Percentiles rank a stretch among this genome's conserved stretches.
Conservation (phyloP, 2,329 filamentous ascomycete genomes). For the Paramyrothecium sp. region DNA sequence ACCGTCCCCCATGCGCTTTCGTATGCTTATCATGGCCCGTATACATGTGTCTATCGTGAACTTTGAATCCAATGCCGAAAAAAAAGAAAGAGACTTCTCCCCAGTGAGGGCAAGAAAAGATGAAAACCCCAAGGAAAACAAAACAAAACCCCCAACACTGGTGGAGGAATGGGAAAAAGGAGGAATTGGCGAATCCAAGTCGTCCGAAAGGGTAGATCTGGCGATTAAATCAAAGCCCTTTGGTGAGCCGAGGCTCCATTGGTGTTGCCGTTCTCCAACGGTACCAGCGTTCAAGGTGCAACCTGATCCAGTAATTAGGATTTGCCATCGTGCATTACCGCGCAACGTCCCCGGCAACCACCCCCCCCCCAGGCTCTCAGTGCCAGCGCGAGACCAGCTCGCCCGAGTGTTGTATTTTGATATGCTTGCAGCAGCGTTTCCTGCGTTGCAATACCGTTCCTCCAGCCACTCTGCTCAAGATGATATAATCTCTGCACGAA, state of each 20-base stretch:
- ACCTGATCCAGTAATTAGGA: too few species aligned
- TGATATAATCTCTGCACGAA: neutral
- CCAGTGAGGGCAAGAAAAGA: neutral
- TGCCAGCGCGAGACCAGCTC: neutral
- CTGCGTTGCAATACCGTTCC: neutral
- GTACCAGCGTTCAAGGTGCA: too few species aligned
- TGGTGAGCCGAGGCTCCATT: too few species aligned
- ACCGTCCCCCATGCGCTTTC: conserved; percentile 10
- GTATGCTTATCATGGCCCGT: conserved; percentile 12
- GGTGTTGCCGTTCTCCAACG: too few species aligned
- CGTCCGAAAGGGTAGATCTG: neutral
- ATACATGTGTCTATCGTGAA: neutral
- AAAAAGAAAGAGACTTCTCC: conserved; percentile 2
- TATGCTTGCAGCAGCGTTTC: too few species aligned
- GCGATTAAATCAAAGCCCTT: too few species aligned
- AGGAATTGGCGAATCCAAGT: neutral
- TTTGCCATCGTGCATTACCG: too few species aligned
- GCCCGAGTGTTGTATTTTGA: neutral
- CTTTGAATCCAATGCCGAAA: neutral
- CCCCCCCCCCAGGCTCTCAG: neutral
- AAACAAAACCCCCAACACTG: too few species aligned
- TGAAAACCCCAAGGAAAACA: neutral
- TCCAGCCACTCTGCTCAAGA: neutral
- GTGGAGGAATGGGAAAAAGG: neutral
- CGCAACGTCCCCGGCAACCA: too few species aligned